Percentiles rank a stretch among this genome's conserved stretches.
These are phyloP conservation scores for Salix udensis DNA, from an alignment of 345 rosid genomes.

Conservation along the genomic window DNA sequence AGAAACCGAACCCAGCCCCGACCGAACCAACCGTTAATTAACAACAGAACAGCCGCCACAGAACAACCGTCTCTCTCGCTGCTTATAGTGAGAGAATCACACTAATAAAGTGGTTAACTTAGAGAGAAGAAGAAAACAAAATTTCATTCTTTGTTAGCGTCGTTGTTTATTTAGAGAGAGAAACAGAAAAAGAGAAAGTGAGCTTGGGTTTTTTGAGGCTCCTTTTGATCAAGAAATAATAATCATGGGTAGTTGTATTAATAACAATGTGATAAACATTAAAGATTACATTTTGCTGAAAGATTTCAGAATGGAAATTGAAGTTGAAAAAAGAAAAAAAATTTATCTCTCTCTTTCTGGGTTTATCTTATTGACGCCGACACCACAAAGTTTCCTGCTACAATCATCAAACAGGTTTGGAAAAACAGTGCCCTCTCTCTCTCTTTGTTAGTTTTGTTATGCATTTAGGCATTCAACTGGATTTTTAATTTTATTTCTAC, in stretches of 20 bases:
- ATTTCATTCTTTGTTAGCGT: constrained; percentile 10
- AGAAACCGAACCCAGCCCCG: constrained; percentile 35
- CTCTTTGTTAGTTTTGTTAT: too few relatives aligned
- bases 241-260: constrained; percentile 33
- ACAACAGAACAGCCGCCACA: constrained; percentile 44
- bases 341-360: constrained; percentile 62
- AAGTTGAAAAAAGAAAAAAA: constrained; percentile 32
- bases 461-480: too few relatives aligned
- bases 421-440: not conserved
- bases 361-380: constrained; percentile 50
- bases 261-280: constrained; percentile 26
- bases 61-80: not conserved
- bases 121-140: not conserved
- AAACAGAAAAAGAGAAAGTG: not conserved
- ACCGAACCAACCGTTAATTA: constrained; percentile 46
- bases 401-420: constrained; percentile 55
- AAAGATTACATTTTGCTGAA: constrained; percentile 40
- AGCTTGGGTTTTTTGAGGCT: constrained; percentile 15
- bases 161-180: constrained; percentile 14
- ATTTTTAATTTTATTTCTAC: too few relatives aligned
- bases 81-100: too few relatives aligned
- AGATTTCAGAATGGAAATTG: constrained; percentile 23
- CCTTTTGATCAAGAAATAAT: constrained; percentile 1
- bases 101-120: too few relatives aligned
- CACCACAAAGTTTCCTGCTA: constrained; percentile 40